phyloP scores from a whole-genome alignment of 108 stramenopile species.

The Mediolabrus comicus region DNA sequence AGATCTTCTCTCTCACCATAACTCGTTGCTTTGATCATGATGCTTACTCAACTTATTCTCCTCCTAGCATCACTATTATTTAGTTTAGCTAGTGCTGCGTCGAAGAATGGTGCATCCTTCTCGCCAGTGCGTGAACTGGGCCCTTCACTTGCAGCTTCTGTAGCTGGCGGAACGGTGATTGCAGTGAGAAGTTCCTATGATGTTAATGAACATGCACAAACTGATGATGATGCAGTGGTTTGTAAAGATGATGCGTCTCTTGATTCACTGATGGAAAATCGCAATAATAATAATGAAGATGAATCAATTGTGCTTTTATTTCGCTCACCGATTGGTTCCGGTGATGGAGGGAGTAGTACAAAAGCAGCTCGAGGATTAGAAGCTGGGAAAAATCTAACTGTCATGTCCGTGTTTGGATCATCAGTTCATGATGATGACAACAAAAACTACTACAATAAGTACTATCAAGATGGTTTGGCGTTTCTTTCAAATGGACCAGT shows the following conservation, averaged over 20 bases:
- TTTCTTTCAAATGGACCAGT: conserved; percentile 36
- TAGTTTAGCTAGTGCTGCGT: background rate
- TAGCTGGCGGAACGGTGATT: conserved; percentile 46
- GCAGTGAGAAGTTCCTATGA: conserved; percentile 22
- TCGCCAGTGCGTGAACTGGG: conserved; percentile 40
- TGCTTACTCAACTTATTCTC: background rate
- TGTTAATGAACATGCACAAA: background rate
- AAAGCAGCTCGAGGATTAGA: background rate
- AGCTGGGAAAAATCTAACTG: conserved; percentile 23
- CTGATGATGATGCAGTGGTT: background rate
- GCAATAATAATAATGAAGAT: conserved; percentile 5
- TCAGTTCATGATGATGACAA: background rate
- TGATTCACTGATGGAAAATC: background rate
- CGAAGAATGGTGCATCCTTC: conserved; percentile 3
- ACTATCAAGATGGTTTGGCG: conserved; percentile 4
- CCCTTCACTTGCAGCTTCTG: conserved; percentile 45
- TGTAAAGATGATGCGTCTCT: background rate
- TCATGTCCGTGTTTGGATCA: conserved; percentile 22
- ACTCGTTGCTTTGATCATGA: no score
- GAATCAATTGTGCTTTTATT: conserved; percentile 39
- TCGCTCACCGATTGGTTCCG: conserved; percentile 21
- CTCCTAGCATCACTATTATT: background rate
- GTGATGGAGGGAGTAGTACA: background rate
- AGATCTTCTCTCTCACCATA: background rate
- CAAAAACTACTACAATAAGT: background rate